These are phyloP conservation scores for Bothriochloa decipiens DNA, from an alignment of 176 grass and related monocot species.

Conservation along the genomic window DNA sequence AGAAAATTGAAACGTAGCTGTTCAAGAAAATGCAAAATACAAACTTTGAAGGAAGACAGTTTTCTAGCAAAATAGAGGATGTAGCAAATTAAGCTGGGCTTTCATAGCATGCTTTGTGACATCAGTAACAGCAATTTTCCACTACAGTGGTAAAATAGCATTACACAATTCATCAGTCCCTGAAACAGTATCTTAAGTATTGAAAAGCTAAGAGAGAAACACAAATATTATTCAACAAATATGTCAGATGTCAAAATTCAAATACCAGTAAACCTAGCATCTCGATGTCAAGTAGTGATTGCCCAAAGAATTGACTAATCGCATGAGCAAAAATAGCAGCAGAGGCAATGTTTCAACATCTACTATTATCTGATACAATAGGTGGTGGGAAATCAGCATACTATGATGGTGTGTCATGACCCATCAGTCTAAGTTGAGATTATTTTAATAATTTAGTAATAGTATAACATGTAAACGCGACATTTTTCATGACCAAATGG, in stretches of 20 bases:
- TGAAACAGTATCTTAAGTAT: neutral
- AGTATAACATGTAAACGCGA: too few relatives aligned
- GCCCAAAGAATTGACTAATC: neutral
- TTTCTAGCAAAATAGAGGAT: neutral
- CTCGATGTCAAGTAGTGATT: neutral
- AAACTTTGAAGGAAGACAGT: neutral
- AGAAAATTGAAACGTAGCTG: neutral
- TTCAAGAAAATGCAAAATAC: conserved; percentile 1
- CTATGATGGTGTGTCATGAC: neutral
- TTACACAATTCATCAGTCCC: neutral
- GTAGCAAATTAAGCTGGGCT: neutral
- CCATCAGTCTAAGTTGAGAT: conserved; percentile 5
- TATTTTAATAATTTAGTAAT: neutral
- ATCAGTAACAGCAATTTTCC: neutral
- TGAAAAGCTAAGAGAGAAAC: neutral
- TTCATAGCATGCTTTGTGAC: neutral
- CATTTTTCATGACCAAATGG: too few relatives aligned
- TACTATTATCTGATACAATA: neutral
- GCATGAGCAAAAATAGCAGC: too few relatives aligned
- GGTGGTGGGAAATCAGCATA: neutral
- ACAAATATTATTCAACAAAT: neutral
- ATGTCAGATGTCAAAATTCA: neutral
- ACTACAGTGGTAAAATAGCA: neutral
- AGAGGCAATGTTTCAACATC: too few relatives aligned
- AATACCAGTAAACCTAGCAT: neutral